phyloP scores from a whole-genome alignment of 1,284 basidiomycete genomes.

The Coriolopsis trogii region DNA sequence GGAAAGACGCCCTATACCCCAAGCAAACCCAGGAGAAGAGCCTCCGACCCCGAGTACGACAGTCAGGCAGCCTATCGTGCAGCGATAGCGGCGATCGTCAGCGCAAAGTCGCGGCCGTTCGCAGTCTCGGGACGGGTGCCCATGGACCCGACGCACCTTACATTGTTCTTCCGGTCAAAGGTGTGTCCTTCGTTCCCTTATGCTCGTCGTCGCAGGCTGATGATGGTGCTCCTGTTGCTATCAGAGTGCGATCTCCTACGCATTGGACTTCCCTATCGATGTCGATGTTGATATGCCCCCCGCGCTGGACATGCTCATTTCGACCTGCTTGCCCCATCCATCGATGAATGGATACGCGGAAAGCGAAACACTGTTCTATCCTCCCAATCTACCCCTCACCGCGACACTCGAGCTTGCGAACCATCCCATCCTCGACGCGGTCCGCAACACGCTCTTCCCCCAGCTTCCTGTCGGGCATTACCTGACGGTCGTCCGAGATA shows the following conservation, averaged over 20 bases:
- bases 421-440: slow-evolving; percentile 77
- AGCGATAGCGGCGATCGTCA: slow-evolving; percentile 58
- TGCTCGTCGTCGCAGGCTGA: slow-evolving; percentile 5
- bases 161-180: slow-evolving; percentile 79
- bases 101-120: slow-evolving; percentile 63
- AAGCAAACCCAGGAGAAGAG: slow-evolving; percentile 31
- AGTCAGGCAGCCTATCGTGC: slow-evolving; percentile 58
- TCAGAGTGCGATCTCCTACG: slow-evolving; percentile 77
- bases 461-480: slow-evolving; percentile 67
- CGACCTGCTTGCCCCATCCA: slow-evolving; percentile 68
- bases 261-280: slow-evolving; percentile 80
- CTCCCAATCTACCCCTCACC: slow-evolving; percentile 69
- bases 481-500: slow-evolving; percentile 67
- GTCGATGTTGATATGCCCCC: slow-evolving; percentile 74
- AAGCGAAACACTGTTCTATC: slow-evolving; percentile 74
- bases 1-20: slow-evolving; percentile 26
- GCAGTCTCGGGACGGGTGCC: slow-evolving; percentile 71
- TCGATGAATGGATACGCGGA: slow-evolving; percentile 48
- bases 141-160: slow-evolving; percentile 65
- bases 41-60: slow-evolving; percentile 43
- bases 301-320: slow-evolving; percentile 77
- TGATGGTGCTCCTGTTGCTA: background rate
- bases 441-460: slow-evolving; percentile 71
- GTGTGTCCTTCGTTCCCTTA: slow-evolving; percentile 39
- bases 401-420: slow-evolving; percentile 77